These are phyloP conservation scores for Helotiales sp. DNA, from an alignment of 2,329 filamentous ascomycete genomes.

Conservation along the genomic window DNA sequence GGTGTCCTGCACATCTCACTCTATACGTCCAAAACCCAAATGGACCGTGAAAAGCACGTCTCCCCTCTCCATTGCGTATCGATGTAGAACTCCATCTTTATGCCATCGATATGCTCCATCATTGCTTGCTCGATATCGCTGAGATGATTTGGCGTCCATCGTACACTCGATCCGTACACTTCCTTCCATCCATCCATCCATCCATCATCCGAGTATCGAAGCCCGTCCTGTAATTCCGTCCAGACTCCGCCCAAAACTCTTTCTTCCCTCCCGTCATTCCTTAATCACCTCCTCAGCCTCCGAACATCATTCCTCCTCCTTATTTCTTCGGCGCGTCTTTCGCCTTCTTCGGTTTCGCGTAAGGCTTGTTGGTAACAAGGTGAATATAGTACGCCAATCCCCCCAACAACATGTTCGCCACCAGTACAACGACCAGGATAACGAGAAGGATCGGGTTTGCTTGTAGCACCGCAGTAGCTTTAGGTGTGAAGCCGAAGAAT, in stretches of 20 bases:
- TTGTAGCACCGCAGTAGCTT: constrained; percentile 34
- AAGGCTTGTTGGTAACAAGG: constrained; percentile 31
- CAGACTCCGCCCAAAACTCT: too few species aligned
- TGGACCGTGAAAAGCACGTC: constrained; percentile 12
- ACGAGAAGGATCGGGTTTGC: constrained; percentile 29
- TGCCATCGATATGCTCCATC: not conserved
- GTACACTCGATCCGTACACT: not conserved
- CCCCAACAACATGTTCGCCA: constrained; percentile 16
- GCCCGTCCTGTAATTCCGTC: too few species aligned
- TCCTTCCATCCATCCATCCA: too few species aligned
- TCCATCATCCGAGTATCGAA: too few species aligned
- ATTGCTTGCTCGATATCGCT: not conserved
- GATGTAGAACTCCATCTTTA: not conserved
- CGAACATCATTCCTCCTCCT: not conserved
- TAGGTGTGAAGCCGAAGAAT: constrained; percentile 34
- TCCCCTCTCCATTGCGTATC: not conserved
- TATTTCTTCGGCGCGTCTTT: constrained; percentile 27
- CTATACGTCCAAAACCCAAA: constrained; percentile 9
- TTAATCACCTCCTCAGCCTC: not conserved
- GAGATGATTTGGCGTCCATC: not conserved
- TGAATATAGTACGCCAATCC: constrained; percentile 31
- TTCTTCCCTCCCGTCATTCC: too few species aligned
- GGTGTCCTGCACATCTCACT: constrained; percentile 16
- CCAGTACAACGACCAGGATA: constrained; percentile 27
- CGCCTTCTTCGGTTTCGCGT: constrained; percentile 32